Base-by-base conservation (phyloP, 164 flowering plant species). In the Vitis labrusca region DNA sequence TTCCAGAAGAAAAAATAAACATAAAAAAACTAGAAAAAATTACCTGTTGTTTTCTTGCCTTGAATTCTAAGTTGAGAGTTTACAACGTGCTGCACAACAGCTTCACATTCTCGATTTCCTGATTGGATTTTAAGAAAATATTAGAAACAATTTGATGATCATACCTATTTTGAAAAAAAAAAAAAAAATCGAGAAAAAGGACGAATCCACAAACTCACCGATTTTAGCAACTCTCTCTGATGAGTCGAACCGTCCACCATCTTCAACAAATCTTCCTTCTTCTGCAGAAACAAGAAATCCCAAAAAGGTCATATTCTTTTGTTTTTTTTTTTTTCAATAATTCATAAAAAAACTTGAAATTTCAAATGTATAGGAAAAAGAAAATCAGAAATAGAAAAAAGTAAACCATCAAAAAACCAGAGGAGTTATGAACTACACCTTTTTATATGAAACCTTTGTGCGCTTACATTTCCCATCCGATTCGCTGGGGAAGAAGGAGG, bases 221-320 rank as follows among this genome's bases (percentile, higher is more conserved):
- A 23, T 23, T 23, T 23, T 23, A 23, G 27, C 1, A 23, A 23
- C 27, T 23, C 23, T 23, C 1, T 23, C 27, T 23, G 11, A 56
- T 78, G 65, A 37, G 74, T 61, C 49, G 80, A 59, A 14, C 58
- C 69, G 8, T 63, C n/a, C n/a, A n/a, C n/a, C n/a, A n/a, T n/a
- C 27, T 71, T 66, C 66, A 68, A 10, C 79, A 55, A 64, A 5
- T 81, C 80, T 50, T 81, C 81, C 65, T 50, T 79, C 65, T 69
- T 76, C 91, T 85, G 74, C 76, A 79, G 53, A 0, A 47, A 29
- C 23, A 23, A 23, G 23, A 23, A 23, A 23, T 23, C 23, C 23
- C 23, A 1, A 23, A 23, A 23, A 23, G 1, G 23, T 23, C 19
- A 19, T 17, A 17, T 17, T 17, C 17, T 17, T 17, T 0, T n/a